Percentiles rank a stretch among this genome's conserved stretches.
These are phyloP conservation scores for Phytophthora niederhauseri DNA, from an alignment of 352 stramenopile species.

Conservation along the genomic window DNA sequence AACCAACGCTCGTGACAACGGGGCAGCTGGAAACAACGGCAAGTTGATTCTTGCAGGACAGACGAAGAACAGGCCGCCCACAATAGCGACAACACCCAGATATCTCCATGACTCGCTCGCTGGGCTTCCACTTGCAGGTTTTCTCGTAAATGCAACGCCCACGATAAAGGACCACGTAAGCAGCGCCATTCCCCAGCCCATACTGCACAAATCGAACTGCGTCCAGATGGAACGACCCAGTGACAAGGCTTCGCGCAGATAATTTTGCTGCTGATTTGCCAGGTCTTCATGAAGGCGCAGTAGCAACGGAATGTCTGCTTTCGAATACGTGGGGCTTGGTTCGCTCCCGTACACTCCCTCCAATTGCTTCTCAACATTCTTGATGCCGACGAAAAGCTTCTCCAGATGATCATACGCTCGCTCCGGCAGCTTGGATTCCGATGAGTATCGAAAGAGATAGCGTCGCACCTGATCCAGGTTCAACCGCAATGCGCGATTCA, in stretches of 20 bases:
- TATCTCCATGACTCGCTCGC: conserved; percentile 10
- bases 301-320: conserved; percentile 38
- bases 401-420: conserved; percentile 66
- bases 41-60: conserved; percentile 32
- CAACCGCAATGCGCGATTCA: conserved; percentile 76
- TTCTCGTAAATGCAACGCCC: conserved; percentile 13
- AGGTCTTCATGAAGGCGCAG: conserved; percentile 48
- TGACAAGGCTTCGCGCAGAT: conserved; percentile 67
- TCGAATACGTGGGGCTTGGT: conserved; percentile 4
- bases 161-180: conserved; percentile 50
- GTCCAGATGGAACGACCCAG: conserved; percentile 86
- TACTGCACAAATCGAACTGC: conserved; percentile 84
- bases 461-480: conserved; percentile 88
- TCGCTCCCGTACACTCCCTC: conserved; percentile 17
- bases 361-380: conserved; percentile 38
- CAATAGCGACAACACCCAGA: conserved; percentile 2
- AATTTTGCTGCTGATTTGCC: conserved; percentile 48
- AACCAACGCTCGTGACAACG: conserved; percentile 37
- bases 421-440: conserved; percentile 66
- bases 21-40: conserved; percentile 35
- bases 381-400: conserved; percentile 48
- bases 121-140: neutral
- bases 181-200: conserved; percentile 69
- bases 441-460: conserved; percentile 75
- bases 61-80: conserved; percentile 25